These are phyloP conservation scores for Cyberlindnera mississippiensis DNA, from an alignment of 805 yeast genomes.

Conservation along the genomic window DNA sequence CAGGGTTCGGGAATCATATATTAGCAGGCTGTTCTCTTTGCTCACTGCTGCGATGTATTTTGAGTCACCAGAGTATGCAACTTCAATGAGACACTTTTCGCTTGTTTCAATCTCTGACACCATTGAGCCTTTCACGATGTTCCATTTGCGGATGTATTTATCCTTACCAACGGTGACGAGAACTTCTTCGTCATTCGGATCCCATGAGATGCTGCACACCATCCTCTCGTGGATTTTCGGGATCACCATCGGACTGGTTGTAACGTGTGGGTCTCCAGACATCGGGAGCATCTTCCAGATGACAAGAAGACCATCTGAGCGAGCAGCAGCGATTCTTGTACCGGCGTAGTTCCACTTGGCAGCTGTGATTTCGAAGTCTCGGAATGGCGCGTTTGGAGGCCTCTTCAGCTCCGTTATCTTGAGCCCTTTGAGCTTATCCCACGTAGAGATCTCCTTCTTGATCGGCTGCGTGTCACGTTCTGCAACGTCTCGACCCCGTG, in stretches of 20 bases:
- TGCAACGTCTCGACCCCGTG: too few relatives aligned
- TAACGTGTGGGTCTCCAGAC: slow-evolving; percentile 29
- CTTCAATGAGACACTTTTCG: slow-evolving; percentile 26
- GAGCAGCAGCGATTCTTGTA: slow-evolving; percentile 27
- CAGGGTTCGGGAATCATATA: slow-evolving; percentile 34
- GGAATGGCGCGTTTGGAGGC: not conserved
- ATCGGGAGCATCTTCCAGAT: slow-evolving; percentile 27
- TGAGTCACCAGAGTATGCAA: slow-evolving; percentile 36
- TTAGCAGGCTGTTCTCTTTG: slow-evolving; percentile 33
- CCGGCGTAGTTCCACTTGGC: slow-evolving; percentile 30
- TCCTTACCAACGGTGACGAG: slow-evolving; percentile 51
- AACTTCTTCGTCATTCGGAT: slow-evolving; percentile 41
- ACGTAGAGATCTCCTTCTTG: too few relatives aligned
- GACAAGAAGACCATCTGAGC: slow-evolving; percentile 28
- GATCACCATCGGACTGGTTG: slow-evolving; percentile 29
- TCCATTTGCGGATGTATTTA: slow-evolving; percentile 45
- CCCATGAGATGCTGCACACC: slow-evolving; percentile 44
- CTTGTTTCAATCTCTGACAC: slow-evolving; percentile 32
- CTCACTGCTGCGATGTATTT: slow-evolving; percentile 41
- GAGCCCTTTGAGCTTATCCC: too few relatives aligned
- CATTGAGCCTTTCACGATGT: slow-evolving; percentile 32
- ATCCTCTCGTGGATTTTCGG: slow-evolving; percentile 38
- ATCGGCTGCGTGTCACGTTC: too few relatives aligned
- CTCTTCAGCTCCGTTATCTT: slow-evolving; percentile 1
- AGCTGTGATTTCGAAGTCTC: slow-evolving; percentile 13